These are phyloP conservation scores for Plasmodium coatneyi DNA, from an alignment of 169 alveolate species.

Conservation along the genomic window DNA sequence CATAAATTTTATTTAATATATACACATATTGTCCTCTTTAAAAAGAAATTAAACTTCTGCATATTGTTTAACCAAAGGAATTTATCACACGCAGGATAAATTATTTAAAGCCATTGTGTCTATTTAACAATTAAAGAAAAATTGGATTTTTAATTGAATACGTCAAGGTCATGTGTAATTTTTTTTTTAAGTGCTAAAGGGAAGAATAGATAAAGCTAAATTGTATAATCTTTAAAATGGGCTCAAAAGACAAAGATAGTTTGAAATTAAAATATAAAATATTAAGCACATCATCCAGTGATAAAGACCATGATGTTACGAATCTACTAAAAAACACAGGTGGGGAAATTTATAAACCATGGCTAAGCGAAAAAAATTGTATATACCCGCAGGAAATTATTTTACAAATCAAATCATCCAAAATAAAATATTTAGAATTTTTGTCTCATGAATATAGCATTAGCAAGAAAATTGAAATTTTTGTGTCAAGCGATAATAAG, in stretches of 20 bases:
- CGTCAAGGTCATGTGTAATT: background rate
- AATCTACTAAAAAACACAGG: slow-evolving; percentile 51
- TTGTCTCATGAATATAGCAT: slow-evolving; percentile 71
- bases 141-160: background rate
- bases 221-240: slow-evolving; percentile 25
- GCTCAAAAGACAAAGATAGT: slow-evolving; percentile 64
- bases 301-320: slow-evolving; percentile 60
- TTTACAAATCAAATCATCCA: slow-evolving; percentile 60
- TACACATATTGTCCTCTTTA: slow-evolving; percentile 9
- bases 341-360: slow-evolving; percentile 45
- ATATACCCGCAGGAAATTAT: slow-evolving; percentile 67
- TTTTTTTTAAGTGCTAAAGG: slow-evolving; percentile 11
- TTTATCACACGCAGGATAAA: slow-evolving; percentile 16
- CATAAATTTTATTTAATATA: slow-evolving; percentile 7
- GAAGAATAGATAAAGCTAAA: slow-evolving; percentile 5
- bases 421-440: slow-evolving; percentile 69
- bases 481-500: slow-evolving; percentile 64
- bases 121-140: background rate
- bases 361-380: slow-evolving; percentile 71
- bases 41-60: slow-evolving; percentile 31
- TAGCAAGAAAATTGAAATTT: slow-evolving; percentile 71
- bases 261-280: slow-evolving; percentile 67
- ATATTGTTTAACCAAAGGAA: slow-evolving; percentile 7
- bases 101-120: slow-evolving; percentile 16
- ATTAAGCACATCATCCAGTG: slow-evolving; percentile 63